Percentiles rank a stretch among this genome's conserved stretches.
Conservation (phyloP, 1,284 basidiomycete species). For the Taiwanofungus camphoratus region DNA sequence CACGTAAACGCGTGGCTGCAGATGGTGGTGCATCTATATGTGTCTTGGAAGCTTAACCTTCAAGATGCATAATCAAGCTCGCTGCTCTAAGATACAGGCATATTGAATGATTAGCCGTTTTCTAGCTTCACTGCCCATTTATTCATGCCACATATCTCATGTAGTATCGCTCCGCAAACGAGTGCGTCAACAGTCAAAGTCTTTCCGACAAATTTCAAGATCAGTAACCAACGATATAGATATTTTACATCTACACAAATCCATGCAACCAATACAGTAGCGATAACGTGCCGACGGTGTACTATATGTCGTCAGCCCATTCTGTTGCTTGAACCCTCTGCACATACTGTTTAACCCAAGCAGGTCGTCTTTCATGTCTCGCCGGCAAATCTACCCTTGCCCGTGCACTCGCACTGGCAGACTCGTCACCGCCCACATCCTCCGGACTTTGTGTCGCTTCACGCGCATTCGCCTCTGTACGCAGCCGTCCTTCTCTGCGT, state of each 20-base stretch:
- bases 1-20: slow-evolving; percentile 49
- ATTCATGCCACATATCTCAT: too few species aligned
- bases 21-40: slow-evolving; percentile 69
- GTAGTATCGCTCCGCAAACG: too few species aligned
- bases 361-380: slow-evolving; percentile 45
- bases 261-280: background rate
- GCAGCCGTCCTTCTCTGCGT: slow-evolving; percentile 58
- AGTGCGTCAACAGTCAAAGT: slow-evolving; percentile 3
- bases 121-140: too few species aligned
- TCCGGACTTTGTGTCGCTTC: slow-evolving; percentile 27
- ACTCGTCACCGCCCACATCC: slow-evolving; percentile 30
- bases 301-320: slow-evolving; percentile 60
- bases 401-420: slow-evolving; percentile 29
- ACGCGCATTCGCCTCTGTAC: slow-evolving; percentile 58
- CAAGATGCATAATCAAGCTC: too few species aligned
- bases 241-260: background rate
- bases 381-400: slow-evolving; percentile 38
- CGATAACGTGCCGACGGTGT: background rate
- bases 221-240: slow-evolving; percentile 17
- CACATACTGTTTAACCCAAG: slow-evolving; percentile 63
- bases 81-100: too few species aligned
- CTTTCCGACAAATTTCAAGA: too few species aligned
- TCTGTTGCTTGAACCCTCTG: slow-evolving; percentile 58
- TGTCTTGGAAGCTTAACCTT: too few species aligned
- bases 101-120: too few species aligned